These are phyloP conservation scores for Boechera retrofracta DNA, from an alignment of 345 rosid genomes.

Conservation along the genomic window DNA sequence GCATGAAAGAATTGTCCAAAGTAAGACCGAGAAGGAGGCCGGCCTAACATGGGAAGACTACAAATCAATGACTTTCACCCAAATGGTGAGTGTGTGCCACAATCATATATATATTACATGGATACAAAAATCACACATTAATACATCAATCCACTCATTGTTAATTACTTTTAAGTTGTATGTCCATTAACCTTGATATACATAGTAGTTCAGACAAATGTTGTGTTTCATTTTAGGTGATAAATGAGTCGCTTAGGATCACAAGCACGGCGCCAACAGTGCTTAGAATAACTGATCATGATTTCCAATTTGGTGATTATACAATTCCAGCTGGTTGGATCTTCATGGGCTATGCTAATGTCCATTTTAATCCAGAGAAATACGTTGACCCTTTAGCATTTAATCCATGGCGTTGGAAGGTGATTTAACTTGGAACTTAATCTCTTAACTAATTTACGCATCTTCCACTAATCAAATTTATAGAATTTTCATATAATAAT, in stretches of 20 bases:
- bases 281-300: conserved; percentile 30
- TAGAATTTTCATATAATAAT: background rate
- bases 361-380: conserved; percentile 24
- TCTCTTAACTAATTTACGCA: background rate
- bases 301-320: conserved; percentile 24
- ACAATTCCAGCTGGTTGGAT: conserved; percentile 43
- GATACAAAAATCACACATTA: too few relatives aligned
- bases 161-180: too few relatives aligned
- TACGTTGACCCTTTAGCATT: conserved; percentile 38
- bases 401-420: conserved; percentile 49
- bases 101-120: background rate
- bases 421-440: background rate
- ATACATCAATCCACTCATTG: background rate
- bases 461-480: background rate
- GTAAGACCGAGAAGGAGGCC: conserved; percentile 24
- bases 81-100: conserved; percentile 11
- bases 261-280: conserved; percentile 33
- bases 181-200: background rate
- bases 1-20: conserved; percentile 40
- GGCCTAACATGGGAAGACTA: conserved; percentile 72
- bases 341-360: conserved; percentile 33
- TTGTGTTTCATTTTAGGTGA: conserved; percentile 24
- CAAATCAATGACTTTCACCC: conserved; percentile 81
- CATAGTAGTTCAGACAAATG: background rate
- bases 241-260: conserved; percentile 41